Percentiles rank a stretch among this genome's conserved stretches.
phyloP scores from a whole-genome alignment of 768 basidiomycete genomes.

The Clavulina sp. region DNA sequence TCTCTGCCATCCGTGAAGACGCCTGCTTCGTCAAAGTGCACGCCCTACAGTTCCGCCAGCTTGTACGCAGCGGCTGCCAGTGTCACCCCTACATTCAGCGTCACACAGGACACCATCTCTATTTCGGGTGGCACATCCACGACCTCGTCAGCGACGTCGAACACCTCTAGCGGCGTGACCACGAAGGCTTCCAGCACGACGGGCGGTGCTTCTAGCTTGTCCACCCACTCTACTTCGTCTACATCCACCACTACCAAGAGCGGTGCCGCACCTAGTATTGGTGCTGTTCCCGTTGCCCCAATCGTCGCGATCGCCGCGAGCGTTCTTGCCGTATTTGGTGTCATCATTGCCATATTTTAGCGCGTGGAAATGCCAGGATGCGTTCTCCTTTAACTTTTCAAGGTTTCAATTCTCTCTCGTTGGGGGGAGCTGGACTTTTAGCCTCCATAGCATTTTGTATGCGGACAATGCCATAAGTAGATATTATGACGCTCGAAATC shows the following conservation, averaged over 20 bases:
- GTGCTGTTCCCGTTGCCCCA: background rate
- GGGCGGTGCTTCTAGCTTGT: background rate
- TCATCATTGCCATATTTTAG: background rate
- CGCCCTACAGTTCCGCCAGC: constrained; percentile 11
- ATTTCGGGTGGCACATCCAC: too few species aligned
- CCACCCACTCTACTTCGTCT: too few species aligned
- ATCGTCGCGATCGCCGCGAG: background rate
- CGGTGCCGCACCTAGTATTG: background rate
- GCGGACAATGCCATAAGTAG: too few species aligned
- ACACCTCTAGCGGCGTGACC: background rate
- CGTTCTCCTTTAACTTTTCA: too few species aligned
- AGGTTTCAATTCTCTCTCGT: too few species aligned
- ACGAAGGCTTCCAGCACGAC: background rate
- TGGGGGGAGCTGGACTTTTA: too few species aligned
- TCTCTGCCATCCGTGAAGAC: constrained; percentile 15
- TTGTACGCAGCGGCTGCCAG: constrained; percentile 1
- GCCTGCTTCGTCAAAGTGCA: constrained; percentile 17
- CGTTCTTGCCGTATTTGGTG: background rate
- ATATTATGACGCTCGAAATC: too few species aligned
- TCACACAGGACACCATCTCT: too few species aligned
- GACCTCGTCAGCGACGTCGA: too few species aligned
- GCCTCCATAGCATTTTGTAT: too few species aligned
- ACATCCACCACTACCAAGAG: too few species aligned
- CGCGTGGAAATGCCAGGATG: background rate
- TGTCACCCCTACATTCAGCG: background rate